phyloP scores from a whole-genome alignment of 192 early-diverging fungal species.

The Dimargaris xerosporica region DNA sequence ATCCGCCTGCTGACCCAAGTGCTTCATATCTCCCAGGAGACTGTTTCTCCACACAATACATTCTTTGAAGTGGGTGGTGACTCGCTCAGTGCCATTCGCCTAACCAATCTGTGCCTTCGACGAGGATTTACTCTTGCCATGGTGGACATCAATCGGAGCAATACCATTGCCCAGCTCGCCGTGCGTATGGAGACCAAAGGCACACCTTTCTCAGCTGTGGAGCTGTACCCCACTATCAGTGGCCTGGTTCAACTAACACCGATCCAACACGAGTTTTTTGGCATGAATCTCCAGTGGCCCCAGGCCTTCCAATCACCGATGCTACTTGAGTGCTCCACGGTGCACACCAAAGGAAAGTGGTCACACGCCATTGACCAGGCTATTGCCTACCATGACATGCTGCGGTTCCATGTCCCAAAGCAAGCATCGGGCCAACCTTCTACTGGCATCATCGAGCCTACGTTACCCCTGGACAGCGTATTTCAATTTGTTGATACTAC shows the following conservation, averaged over 20 bases:
- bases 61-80: slow-evolving; percentile 2
- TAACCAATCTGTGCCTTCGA: background rate
- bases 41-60: background rate
- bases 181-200: too few relatives aligned
- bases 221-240: background rate
- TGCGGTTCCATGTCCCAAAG: too few relatives aligned
- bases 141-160: background rate
- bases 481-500: too few relatives aligned
- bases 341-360: background rate
- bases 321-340: background rate
- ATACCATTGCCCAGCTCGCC: background rate
- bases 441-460: too few relatives aligned
- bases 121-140: background rate
- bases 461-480: too few relatives aligned
- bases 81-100: background rate
- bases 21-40: background rate
- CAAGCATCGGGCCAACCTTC: too few relatives aligned
- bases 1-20: background rate
- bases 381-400: background rate
- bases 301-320: background rate
- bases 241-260: background rate
- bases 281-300: background rate
- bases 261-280: background rate
- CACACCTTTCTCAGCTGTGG: background rate
- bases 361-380: background rate